Base-by-base conservation (phyloP, 2,329 filamentous ascomycete genomes). In the Pseudofabraea citricarpa region DNA sequence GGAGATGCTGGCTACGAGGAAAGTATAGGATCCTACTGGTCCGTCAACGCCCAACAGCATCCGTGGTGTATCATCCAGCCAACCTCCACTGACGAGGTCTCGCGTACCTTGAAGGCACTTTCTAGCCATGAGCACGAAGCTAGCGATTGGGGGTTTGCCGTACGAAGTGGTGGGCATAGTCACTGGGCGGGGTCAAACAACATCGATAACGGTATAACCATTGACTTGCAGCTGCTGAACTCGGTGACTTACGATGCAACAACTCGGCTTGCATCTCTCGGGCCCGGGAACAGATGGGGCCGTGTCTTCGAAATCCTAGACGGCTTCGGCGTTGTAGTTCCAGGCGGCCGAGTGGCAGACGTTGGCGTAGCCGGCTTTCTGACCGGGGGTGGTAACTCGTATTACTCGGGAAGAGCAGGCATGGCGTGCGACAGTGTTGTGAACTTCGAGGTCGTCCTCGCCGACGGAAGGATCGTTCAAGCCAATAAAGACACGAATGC, bases 391-490 rank as follows among this genome's bases (percentile, higher is more conserved):
- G 69, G 68, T 5, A 55, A 67, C 18, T 66, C 65, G 2, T 70
- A 60, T 52, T 64, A 67, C 51, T 58, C 65, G 10, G 55, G 59
- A 8, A 56, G 57, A 3, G 51, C 61, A 48, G 77, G 76, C 9
- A 74, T 71, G 59, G 71, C 66, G 20, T 68, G 67, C 41, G 73
- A 74, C 54, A 71, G 64, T 21, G 61, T 78, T 9, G 45, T 68
- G 19, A 67, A 68, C 45, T 74, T 60, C 47, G 69, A 77, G 50
- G 63, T 80, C 24, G 74, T 81, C 3, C 63, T 77, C 1, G 67
- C 71, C 8, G 66, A 71, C 47, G 70, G 73, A 6, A 56, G 61
- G 4, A 64, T 77, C 33, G 59, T 74, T 24, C 69, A 65, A 2
- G 74, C 69, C 2, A 72, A 65, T n/a, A 51, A 56, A 4, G 54